Conservation (phyloP, 495 filamentous ascomycete genomes). For the Corynascus novoguineensis region DNA sequence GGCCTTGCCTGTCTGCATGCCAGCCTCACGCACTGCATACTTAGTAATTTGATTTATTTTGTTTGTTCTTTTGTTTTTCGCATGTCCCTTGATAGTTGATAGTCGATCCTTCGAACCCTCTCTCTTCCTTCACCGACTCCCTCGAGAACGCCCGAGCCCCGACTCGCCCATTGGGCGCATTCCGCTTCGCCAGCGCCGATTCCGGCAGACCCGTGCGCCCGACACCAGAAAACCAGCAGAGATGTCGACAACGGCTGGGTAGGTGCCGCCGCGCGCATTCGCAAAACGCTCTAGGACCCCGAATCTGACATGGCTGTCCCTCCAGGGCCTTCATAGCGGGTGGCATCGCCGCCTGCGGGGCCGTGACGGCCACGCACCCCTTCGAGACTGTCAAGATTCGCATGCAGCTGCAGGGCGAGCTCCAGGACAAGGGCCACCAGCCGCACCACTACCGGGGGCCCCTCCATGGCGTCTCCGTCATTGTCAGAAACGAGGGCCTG, state of each 20-base stretch:
- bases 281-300: not conserved
- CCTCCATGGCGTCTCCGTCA: constrained; percentile 84
- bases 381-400: constrained; percentile 99
- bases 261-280: constrained; percentile 11
- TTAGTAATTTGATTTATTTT: not conserved
- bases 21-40: constrained; percentile 5
- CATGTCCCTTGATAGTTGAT: not conserved
- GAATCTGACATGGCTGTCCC: constrained; percentile 19
- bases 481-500: constrained; percentile 85
- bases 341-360: constrained; percentile 93
- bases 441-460: constrained; percentile 88
- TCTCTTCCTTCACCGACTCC: no score
- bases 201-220: not conserved
- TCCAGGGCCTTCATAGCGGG: constrained; percentile 77
- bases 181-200: constrained; percentile 6
- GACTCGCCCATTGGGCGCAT: constrained; percentile 7
- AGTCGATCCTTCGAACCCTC: not conserved
- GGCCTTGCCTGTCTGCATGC: constrained; percentile 13
- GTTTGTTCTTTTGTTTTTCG: not conserved
- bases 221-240: not conserved
- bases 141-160: not conserved
- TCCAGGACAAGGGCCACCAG: constrained; percentile 77
- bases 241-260: constrained; percentile 49
- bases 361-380: constrained; percentile 94
- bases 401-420: constrained; percentile 93